These are phyloP conservation scores for Neurospora discreta DNA, from an alignment of 495 filamentous ascomycete species.

Conservation along the genomic window DNA sequence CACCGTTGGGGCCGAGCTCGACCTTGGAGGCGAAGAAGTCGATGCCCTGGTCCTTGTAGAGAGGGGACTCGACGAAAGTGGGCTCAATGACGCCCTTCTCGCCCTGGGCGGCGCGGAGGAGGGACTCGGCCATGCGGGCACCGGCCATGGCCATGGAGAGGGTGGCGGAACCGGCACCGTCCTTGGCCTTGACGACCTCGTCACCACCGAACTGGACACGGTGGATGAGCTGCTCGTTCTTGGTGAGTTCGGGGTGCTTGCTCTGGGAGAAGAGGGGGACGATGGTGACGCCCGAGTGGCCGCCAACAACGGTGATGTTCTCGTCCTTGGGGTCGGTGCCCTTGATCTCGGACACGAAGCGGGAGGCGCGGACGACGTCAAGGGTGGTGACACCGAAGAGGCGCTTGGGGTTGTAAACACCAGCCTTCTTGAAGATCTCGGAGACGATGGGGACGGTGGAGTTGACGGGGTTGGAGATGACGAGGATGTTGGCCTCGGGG, in stretches of 20 bases:
- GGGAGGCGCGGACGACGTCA: constrained; percentile 92
- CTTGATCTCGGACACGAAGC: constrained; percentile 94
- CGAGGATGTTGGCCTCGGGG: constrained; percentile 88
- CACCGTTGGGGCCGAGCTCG: constrained; percentile 92
- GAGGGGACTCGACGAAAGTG: constrained; percentile 89
- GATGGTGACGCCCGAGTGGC: constrained; percentile 96
- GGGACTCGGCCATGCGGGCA: constrained; percentile 89
- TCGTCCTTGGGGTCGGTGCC: constrained; percentile 78
- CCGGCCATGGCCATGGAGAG: constrained; percentile 99
- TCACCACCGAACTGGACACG: constrained; percentile 99
- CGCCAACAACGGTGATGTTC: constrained; percentile 90
- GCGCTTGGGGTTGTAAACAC: constrained; percentile 96
- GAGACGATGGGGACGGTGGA: constrained; percentile 94
- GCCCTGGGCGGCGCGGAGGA: constrained; percentile 86
- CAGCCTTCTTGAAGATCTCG: constrained; percentile 87
- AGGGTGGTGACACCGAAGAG: constrained; percentile 99
- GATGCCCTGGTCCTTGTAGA: constrained; percentile 94
- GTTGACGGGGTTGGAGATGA: constrained; percentile 99
- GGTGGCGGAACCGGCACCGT: constrained; percentile 93
- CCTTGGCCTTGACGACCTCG: constrained; percentile 98
- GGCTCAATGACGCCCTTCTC: constrained; percentile 94
- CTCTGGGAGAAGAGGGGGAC: constrained; percentile 95
- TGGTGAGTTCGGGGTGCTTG: constrained; percentile 68
- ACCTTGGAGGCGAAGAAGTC: constrained; percentile 93
- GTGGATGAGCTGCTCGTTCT: constrained; percentile 68